phyloP scores from a whole-genome alignment of 2,329 filamentous ascomycete genomes.

The Periglandula ipomoeae region DNA sequence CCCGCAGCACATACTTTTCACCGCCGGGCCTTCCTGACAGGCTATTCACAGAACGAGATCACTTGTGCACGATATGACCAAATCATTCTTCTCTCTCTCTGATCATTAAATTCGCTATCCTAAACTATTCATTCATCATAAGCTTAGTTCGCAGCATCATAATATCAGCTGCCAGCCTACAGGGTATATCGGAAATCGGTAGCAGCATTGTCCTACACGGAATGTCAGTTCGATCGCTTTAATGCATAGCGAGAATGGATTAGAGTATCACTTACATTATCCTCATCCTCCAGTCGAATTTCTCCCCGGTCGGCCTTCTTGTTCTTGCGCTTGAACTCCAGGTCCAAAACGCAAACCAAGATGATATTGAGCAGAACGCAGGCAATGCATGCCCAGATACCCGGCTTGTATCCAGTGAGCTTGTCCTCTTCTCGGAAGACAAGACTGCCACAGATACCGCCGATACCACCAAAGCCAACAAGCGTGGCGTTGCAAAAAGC shows the following conservation, averaged over 20 bases:
- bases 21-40: too few species aligned
- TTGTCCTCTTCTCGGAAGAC: conserved; percentile 57
- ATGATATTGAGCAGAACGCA: conserved; percentile 37
- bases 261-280: conserved; percentile 32
- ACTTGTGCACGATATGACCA: too few species aligned
- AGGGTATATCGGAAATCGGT: conserved; percentile 7
- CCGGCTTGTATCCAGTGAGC: conserved; percentile 41
- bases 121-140: not conserved
- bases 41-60: too few species aligned
- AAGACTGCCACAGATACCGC: conserved; percentile 66
- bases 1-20: too few species aligned
- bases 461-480: conserved; percentile 67
- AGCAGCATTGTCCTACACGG: not conserved
- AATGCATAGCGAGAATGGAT: not conserved
- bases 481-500: conserved; percentile 69
- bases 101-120: too few species aligned
- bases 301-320: conserved; percentile 43
- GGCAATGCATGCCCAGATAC: conserved; percentile 46
- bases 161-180: not conserved
- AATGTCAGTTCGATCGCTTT: not conserved
- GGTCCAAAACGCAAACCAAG: conserved; percentile 31
- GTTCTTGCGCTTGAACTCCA: conserved; percentile 36
- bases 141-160: not conserved
- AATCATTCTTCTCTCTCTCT: too few species aligned
- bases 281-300: conserved; percentile 36